phyloP scores from a whole-genome alignment of 2,329 filamentous ascomycete species.

The Talaromyces sp. region DNA sequence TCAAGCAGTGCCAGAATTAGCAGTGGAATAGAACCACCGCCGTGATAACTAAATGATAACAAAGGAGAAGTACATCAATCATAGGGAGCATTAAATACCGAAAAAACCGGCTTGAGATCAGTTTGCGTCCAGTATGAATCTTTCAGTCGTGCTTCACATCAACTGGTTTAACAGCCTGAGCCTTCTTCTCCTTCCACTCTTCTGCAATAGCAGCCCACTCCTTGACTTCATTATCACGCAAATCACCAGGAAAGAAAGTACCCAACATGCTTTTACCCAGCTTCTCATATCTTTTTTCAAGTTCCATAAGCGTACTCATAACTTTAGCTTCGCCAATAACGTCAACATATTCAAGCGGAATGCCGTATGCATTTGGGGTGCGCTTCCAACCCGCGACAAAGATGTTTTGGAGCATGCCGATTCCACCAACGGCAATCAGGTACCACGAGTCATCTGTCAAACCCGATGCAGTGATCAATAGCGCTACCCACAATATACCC shows the following conservation, averaged over 20 bases:
- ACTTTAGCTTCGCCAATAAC: slow-evolving; percentile 28
- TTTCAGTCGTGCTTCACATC: neutral
- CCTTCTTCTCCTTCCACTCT: slow-evolving; percentile 12
- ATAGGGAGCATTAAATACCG: neutral
- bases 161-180: neutral
- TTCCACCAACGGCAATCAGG: slow-evolving; percentile 36
- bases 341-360: slow-evolving; percentile 25
- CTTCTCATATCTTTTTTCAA: slow-evolving; percentile 28
- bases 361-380: slow-evolving; percentile 26
- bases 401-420: slow-evolving; percentile 42
- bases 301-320: slow-evolving; percentile 28
- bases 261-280: slow-evolving; percentile 28
- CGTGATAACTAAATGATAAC: too few relatives aligned
- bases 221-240: slow-evolving; percentile 16
- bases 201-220: slow-evolving; percentile 15
- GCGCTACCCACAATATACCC: slow-evolving; percentile 35
- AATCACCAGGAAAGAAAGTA: slow-evolving; percentile 27
- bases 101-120: neutral
- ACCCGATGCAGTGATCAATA: slow-evolving; percentile 39
- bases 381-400: slow-evolving; percentile 30
- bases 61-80: neutral
- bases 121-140: too few relatives aligned
- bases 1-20: too few relatives aligned
- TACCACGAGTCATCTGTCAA: slow-evolving; percentile 38
- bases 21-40: too few relatives aligned